Percentiles rank a stretch among this genome's conserved stretches.
Conservation (phyloP, 495 filamentous ascomycete species). For the Trichocladium antarcticum region DNA sequence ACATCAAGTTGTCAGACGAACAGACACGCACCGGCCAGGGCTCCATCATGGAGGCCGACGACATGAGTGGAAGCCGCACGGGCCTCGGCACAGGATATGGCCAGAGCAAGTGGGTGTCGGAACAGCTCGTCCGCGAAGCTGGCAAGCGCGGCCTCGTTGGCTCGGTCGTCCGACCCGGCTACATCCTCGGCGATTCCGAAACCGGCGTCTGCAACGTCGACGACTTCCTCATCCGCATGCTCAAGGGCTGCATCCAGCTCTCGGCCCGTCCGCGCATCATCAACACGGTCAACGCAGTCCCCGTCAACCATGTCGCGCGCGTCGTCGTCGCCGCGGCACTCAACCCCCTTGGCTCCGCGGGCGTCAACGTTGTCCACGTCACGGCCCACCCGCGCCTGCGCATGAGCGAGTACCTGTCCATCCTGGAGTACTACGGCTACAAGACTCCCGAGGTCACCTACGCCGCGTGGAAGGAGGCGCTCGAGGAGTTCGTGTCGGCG, state of each 20-base stretch:
- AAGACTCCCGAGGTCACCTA: constrained; percentile 59
- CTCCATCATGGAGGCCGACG: constrained; percentile 38
- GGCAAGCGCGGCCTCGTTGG: constrained; percentile 65
- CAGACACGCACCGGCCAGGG: constrained; percentile 37
- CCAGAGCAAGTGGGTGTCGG: constrained; percentile 63
- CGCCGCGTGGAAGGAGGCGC: constrained; percentile 37
- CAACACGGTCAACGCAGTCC: constrained; percentile 88
- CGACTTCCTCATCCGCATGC: constrained; percentile 83
- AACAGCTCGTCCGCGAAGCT: constrained; percentile 73
- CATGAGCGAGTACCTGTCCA: constrained; percentile 64
- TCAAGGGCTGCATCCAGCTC: constrained; percentile 83
- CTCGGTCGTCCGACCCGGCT: constrained; percentile 73
- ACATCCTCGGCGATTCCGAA: constrained; percentile 64
- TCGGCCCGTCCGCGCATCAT: constrained; percentile 57
- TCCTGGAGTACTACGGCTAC: constrained; percentile 69
- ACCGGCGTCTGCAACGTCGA: constrained; percentile 73
- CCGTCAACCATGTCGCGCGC: constrained; percentile 71
- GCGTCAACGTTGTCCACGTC: constrained; percentile 47
- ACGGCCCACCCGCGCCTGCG: constrained; percentile 70
- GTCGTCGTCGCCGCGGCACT: constrained; percentile 66
- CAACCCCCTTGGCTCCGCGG: constrained; percentile 41
- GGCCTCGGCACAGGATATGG: constrained; percentile 68
- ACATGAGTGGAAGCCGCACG: constrained; percentile 37
- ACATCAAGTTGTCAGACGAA: constrained; percentile 57
- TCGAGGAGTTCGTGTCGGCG: constrained; percentile 54